phyloP scores from a whole-genome alignment of 495 filamentous ascomycete species.

The Penicillium bialowiezense region DNA sequence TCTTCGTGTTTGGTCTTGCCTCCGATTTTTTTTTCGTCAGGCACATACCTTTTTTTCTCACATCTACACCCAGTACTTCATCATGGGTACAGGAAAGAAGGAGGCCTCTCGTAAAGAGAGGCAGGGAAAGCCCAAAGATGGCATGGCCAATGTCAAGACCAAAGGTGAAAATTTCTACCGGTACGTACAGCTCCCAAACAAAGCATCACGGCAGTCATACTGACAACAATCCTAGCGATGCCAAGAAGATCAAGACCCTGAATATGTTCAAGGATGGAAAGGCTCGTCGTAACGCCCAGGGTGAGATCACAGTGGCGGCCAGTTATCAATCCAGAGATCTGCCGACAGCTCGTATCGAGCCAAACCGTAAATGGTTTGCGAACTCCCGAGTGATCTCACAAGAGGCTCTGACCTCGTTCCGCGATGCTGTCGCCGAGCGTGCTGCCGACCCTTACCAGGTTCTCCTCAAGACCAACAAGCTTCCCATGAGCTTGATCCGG shows the following conservation, averaged over 20 bases:
- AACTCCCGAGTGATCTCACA: conserved; percentile 69
- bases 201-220: conserved; percentile 1
- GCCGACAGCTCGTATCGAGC: conserved; percentile 86
- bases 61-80: conserved; percentile 25
- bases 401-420: conserved; percentile 72
- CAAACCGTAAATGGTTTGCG: conserved; percentile 86
- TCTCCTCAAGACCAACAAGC: conserved; percentile 89
- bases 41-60: conserved; percentile 14
- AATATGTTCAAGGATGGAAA: conserved; percentile 87
- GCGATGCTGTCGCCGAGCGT: conserved; percentile 88
- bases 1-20: conserved; percentile 30
- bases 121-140: conserved; percentile 77
- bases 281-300: conserved; percentile 68
- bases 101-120: conserved; percentile 76
- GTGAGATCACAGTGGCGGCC: conserved; percentile 78
- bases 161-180: conserved; percentile 98
- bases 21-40: conserved; percentile 25
- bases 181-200: conserved; percentile 29
- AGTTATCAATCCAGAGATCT: conserved; percentile 75
- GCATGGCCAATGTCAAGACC: conserved; percentile 82
- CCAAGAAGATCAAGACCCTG: conserved; percentile 82
- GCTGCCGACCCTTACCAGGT: conserved; percentile 89
- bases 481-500: conserved; percentile 78
- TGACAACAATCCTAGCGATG: conserved; percentile 47
- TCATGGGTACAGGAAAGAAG: conserved; percentile 96